These are phyloP conservation scores for Piper longum DNA, from an alignment of 164 flowering plant species.

Conservation along the genomic window DNA sequence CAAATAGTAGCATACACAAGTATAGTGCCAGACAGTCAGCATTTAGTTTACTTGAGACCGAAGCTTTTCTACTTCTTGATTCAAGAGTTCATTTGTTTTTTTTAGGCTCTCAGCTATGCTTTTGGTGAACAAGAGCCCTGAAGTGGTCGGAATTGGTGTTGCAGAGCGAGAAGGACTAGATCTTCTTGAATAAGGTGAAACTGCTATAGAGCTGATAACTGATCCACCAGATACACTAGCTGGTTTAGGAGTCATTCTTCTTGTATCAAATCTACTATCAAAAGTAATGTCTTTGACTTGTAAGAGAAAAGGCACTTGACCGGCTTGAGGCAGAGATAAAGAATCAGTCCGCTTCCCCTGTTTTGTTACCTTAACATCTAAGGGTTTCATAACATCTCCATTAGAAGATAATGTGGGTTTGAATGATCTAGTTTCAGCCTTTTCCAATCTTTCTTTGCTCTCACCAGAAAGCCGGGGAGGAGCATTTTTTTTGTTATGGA, in stretches of 20 bases:
- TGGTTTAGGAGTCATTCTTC: constrained; percentile 48
- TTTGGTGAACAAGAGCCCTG: constrained; percentile 88
- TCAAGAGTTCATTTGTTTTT: constrained; percentile 90
- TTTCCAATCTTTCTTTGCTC: constrained; percentile 81
- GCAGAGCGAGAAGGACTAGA: constrained; percentile 96
- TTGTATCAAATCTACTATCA: constrained; percentile 39
- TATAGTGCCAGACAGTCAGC: no score
- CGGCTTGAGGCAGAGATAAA: constrained; percentile 32
- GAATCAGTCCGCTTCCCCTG: constrained; percentile 73
- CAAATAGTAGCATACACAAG: background rate
- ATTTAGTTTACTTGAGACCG: constrained; percentile 53
- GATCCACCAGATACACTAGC: constrained; percentile 27
- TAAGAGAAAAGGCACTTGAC: constrained; percentile 51
- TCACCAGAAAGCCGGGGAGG: constrained; percentile 85
- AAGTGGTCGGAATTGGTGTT: constrained; percentile 82
- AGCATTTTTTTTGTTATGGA: constrained; percentile 34
- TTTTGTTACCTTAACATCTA: constrained; percentile 76
- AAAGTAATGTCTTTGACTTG: constrained; percentile 60
- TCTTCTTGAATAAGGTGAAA: constrained; percentile 87
- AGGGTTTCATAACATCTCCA: constrained; percentile 72
- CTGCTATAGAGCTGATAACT: constrained; percentile 71
- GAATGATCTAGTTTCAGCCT: constrained; percentile 45
- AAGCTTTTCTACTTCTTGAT: constrained; percentile 78
- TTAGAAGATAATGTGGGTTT: constrained; percentile 54
- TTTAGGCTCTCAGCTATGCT: constrained; percentile 81